Evolutionary conservation across 2,329 filamentous ascomycete genomes (phyloP), one percentile per base, ranked within the genome.

Genomic region (Amesomyces nigricolor): DNA sequence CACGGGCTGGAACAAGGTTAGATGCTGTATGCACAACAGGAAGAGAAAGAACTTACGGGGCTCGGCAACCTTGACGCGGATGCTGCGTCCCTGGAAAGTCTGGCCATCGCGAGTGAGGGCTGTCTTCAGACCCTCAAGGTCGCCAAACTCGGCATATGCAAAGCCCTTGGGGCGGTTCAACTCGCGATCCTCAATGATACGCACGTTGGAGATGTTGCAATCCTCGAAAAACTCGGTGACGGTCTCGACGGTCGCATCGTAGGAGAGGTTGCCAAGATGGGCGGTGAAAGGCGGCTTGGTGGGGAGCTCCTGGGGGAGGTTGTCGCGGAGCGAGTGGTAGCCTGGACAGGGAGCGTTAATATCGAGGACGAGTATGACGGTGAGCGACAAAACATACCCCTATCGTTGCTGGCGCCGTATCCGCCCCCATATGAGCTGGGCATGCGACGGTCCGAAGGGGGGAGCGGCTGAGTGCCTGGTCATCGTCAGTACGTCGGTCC

Each of bases 81-180:
- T 91, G 68, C 86, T 88, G 64, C 94, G 87, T 64, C 91, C 91
- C 71, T 95, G 87, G 72, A 97, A 91, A 57, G 83, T 85, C 58
- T 83, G 79, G 65, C 90, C 89, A 67, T 91, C 91, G 61, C 94
- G 81, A 57, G 85, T 83, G 61, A 99, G 81, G 54, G 94, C 94
- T 74, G 91, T 87, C 78, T 95, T 95, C 67, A 99, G 78, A 57
- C 92, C 92, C 48, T 97, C 92, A 44, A 94, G 76, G 50, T 84
- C 86, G 63, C 80, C 84, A 67, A 99, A 99, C 72, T 99, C 94
- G 62, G 95, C 92, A 71, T 99, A 99, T 59, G 92, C 94, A 67
- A 99, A 99, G 47, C 94, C 94, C 78, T 99, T 99, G 62, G 94
- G 94, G 68, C 91, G 91, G 72, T 87, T 85, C 69, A 94, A 88